Evolutionary conservation across 495 filamentous ascomycete genomes (phyloP).

Genomic region (Hypomontagnella submonticulosa): DNA sequence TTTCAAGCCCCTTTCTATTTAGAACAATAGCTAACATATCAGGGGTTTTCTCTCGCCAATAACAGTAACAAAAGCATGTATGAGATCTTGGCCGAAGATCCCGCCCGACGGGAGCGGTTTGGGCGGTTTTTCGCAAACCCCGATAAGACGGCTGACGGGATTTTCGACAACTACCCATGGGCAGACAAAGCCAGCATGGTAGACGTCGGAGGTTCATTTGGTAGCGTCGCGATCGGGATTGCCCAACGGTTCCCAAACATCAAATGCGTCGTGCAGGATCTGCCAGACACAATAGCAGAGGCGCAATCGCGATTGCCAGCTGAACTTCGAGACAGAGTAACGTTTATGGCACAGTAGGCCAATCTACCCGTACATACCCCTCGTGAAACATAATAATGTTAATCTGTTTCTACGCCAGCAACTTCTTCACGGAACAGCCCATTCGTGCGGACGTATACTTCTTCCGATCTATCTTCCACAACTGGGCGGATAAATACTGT

Average conservation of each 20-base stretch:
- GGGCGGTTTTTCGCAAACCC: conserved; percentile 27
- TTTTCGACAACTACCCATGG: conserved; percentile 38
- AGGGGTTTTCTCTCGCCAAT: conserved; percentile 39
- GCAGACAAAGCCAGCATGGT: conserved; percentile 23
- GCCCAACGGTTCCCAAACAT: conserved; percentile 37
- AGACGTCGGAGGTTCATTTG: conserved; percentile 38
- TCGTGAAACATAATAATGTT: background rate
- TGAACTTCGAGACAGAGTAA: conserved; percentile 48
- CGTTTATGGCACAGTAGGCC: conserved; percentile 53
- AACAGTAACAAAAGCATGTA: conserved; percentile 39
- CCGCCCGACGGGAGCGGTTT: conserved; percentile 29
- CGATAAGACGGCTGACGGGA: conserved; percentile 2
- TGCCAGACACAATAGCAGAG: conserved; percentile 35
- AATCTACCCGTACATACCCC: background rate
- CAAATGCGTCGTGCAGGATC: conserved; percentile 49
- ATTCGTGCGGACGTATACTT: conserved; percentile 64
- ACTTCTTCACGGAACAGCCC: conserved; percentile 61
- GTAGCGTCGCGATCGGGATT: conserved; percentile 30
- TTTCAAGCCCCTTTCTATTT: background rate
- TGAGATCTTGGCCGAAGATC: conserved; percentile 33
- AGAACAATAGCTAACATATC: background rate
- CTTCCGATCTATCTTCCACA: conserved; percentile 63
- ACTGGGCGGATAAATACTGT: conserved; percentile 58
- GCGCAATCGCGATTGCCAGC: conserved; percentile 32
- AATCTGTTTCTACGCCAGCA: conserved; percentile 22